Conservation (phyloP, 495 filamentous ascomycete genomes). For the Penicillium chermesinum region DNA sequence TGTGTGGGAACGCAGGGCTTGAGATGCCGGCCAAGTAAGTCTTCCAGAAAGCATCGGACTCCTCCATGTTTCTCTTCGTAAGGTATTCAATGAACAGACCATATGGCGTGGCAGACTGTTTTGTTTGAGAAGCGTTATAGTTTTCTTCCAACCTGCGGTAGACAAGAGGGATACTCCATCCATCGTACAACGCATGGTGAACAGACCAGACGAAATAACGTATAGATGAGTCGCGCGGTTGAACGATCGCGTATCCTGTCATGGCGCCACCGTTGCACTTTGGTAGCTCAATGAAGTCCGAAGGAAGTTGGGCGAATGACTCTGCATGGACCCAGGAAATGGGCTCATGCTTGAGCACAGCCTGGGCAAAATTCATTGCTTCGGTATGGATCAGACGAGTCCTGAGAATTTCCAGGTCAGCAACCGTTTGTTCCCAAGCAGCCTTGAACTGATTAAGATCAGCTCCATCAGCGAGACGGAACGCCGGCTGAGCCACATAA, state of each 20-base stretch:
- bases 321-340: conserved; percentile 43
- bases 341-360: conserved; percentile 45
- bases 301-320: conserved; percentile 42
- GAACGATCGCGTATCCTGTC: conserved; percentile 50
- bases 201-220: conserved; percentile 56
- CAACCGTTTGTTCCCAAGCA: conserved; percentile 49
- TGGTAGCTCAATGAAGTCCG: conserved; percentile 36
- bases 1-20: conserved; percentile 25
- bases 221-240: conserved; percentile 16
- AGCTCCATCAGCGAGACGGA: conserved; percentile 37
- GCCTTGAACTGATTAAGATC: conserved; percentile 45
- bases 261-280: conserved; percentile 52
- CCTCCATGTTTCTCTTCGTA: conserved; percentile 23
- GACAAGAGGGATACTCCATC: conserved; percentile 59
- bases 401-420: conserved; percentile 48
- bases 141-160: conserved; percentile 51
- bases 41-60: conserved; percentile 44
- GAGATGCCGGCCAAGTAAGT: conserved; percentile 28
- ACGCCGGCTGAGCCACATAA: conserved; percentile 49
- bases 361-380: conserved; percentile 46
- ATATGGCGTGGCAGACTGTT: conserved; percentile 25
- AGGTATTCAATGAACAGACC: conserved; percentile 42
- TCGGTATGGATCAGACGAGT: conserved; percentile 52
- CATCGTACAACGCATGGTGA: conserved; percentile 70
- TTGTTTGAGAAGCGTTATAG: conserved; percentile 19